Base-by-base conservation (phyloP, 2,329 filamentous ascomycete genomes). In the Penicillium sp. region DNA sequence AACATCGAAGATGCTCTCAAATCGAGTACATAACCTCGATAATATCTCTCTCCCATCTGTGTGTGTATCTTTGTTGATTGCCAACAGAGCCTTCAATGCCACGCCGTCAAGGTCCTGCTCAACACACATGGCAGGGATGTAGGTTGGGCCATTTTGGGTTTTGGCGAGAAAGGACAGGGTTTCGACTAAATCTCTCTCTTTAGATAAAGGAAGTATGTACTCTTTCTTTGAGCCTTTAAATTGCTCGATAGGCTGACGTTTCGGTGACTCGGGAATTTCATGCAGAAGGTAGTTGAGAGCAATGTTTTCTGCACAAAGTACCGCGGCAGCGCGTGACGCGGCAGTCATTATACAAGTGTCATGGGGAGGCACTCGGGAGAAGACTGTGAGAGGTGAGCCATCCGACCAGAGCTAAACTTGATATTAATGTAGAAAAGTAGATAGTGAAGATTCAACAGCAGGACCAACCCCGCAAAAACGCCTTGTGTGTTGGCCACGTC, bases 81-180 rank as follows among this genome's bases (percentile, higher is more conserved):
- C 65, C 5, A 69, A 35, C 1, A 69, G 37, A 11, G 66, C 56
- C 5, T 62, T 60, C 12, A 69, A 39, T 11, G 26, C 39, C 9
- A 28, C 25, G 3, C 50, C 34, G 18, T 45, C 26, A 4, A 39
- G 29, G 8, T 46, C 45, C 46, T 71, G 61, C 11, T 62, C 53
- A 13, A 71, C 33, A 26, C 64, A 68, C 12, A 69, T 51, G 6
- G 67, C 68, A 12, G 67, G 66, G 11, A 70, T 67, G 38, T 64
- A 51, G n/a, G 66, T 51, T 4, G 39, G 34, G 13, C 64, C 53
- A 42, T 69, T 56, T 32, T 53, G 55, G 6, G 56, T 57, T 33
- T 63, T 60, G 5, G 66, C 60, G 7, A 72, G 52, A 37, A 70
- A 70, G n/a, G 66, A 63, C 13, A 71, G 53, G 5, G 55, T 55